Percentiles rank a stretch among this genome's conserved stretches.
Evolutionary conservation across 2,329 filamentous ascomycete genomes (phyloP).

Genomic region (Nemania diffusa): DNA sequence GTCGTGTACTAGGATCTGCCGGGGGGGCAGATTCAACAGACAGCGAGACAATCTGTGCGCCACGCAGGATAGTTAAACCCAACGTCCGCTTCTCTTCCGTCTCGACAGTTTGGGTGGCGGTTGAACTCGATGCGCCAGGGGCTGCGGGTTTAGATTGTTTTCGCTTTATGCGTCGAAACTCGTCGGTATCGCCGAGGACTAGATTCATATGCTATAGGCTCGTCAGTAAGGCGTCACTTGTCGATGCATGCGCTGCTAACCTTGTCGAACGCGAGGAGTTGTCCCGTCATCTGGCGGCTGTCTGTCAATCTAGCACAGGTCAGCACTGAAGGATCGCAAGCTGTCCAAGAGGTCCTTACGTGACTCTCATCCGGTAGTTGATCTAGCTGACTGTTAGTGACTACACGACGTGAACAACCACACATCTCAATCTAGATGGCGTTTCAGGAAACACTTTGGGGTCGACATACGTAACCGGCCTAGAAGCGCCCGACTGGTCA

Average conservation of each 20-base stretch:
- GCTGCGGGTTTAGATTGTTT: constrained; percentile 79
- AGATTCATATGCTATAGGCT: constrained; percentile 91
- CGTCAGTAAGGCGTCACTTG: constrained; percentile 23
- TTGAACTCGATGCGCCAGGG: constrained; percentile 68
- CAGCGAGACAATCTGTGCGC: constrained; percentile 92
- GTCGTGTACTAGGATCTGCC: constrained; percentile 87
- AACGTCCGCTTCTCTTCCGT: constrained; percentile 98
- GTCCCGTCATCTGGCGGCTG: constrained; percentile 93
- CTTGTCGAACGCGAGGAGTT: constrained; percentile 99
- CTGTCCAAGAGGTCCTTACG: constrained; percentile 52
- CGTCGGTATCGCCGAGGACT: constrained; percentile 97
- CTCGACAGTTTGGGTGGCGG: constrained; percentile 75
- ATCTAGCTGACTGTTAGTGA: constrained; percentile 70
- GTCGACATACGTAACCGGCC: constrained; percentile 75
- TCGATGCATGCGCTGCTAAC: constrained; percentile 56
- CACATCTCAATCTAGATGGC: constrained; percentile 24
- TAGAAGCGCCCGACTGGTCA: constrained; percentile 67
- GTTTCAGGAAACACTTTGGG: constrained; percentile 40
- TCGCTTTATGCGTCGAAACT: constrained; percentile 91
- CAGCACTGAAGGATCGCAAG: constrained; percentile 23
- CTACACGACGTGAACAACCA: constrained; percentile 24
- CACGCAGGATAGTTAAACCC: constrained; percentile 92
- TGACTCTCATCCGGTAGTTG: constrained; percentile 99
- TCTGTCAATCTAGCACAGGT: constrained; percentile 70
- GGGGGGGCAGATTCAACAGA: constrained; percentile 96